Base-by-base conservation (phyloP, 345 rosid genomes). In the Gossypium anomalum region DNA sequence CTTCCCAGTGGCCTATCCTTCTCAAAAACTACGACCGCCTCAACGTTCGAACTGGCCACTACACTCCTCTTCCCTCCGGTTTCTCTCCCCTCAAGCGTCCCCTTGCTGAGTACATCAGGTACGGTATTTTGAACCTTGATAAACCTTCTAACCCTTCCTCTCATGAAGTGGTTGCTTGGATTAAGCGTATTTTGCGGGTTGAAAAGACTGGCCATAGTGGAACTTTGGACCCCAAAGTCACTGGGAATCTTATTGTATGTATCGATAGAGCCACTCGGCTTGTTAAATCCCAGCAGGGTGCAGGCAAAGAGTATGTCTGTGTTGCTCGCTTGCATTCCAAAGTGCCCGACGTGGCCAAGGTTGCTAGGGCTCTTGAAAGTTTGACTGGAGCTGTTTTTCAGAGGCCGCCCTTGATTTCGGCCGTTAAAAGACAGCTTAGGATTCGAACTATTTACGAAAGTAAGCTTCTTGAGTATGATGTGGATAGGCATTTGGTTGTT, bases 161-260 rank as follows among this genome's bases (percentile, higher is more conserved):
- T 0, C 98, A 94, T 45, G 98, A 94, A 84, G 98, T 94, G 23
- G 98, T 94, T 12, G 98, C 98, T 9, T 94, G 98, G 98, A 93
- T 94, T 55, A 94, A 94, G 73, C 91, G 98, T 34, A 92, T 94
- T 68, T 84, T 94, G 48, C 89, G 90, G 10, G 93, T 87, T n/a
- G 98, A 94, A 62, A 94, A 92, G 64, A 94, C 98, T 0, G 98
- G 98, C 8, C 98, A 94, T 83, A 89, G 95, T 34, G 98, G 98
- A 7, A 94, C 98, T 16, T 84, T 94, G 23, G 98, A 94, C 80
- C 98, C 98, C 4, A 92, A 94, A 71, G 98, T 94, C 64, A 94
- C 98, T 0, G 98, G 98, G 1, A 94, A 94, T 17, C 84, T 94
- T 53, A 94, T 94, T 70, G 98, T 94, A 22, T 94, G 98, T 64